These are phyloP conservation scores for Pleurotus giganteus DNA, from an alignment of 768 basidiomycete species.

Conservation along the genomic window DNA sequence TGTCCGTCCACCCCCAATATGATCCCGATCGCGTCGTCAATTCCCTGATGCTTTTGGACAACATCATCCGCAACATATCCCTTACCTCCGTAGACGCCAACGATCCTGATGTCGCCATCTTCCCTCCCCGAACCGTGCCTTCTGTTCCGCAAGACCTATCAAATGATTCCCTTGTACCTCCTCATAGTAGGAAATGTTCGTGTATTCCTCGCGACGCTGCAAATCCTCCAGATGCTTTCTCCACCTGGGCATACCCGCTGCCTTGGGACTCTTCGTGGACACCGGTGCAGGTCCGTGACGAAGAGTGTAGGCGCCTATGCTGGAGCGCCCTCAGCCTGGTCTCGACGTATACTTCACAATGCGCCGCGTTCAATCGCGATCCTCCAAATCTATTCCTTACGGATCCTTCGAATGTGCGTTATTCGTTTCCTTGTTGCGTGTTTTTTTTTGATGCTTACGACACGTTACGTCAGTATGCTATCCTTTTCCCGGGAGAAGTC, in stretches of 20 bases:
- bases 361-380: constrained; percentile 60
- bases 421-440: constrained; percentile 11
- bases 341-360: constrained; percentile 65
- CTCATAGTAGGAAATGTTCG: constrained; percentile 33
- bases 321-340: constrained; percentile 74
- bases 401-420: constrained; percentile 65
- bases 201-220: constrained; percentile 41
- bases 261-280: constrained; percentile 66
- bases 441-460: background rate
- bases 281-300: constrained; percentile 52
- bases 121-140: constrained; percentile 51
- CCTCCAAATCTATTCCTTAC: constrained; percentile 56
- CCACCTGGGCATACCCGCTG: constrained; percentile 45
- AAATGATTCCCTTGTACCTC: constrained; percentile 5
- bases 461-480: constrained; percentile 43
- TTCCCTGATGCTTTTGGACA: constrained; percentile 60
- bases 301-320: constrained; percentile 73
- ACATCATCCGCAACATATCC: constrained; percentile 53
- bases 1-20: constrained; percentile 68
- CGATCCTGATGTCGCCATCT: constrained; percentile 52
- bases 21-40: constrained; percentile 49
- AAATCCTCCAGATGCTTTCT: constrained; percentile 32
- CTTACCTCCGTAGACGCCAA: constrained; percentile 56
- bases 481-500: constrained; percentile 76
- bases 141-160: constrained; percentile 28